phyloP scores from a whole-genome alignment of 139 green algal genomes.

The Astrephomene gubernaculifera region DNA sequence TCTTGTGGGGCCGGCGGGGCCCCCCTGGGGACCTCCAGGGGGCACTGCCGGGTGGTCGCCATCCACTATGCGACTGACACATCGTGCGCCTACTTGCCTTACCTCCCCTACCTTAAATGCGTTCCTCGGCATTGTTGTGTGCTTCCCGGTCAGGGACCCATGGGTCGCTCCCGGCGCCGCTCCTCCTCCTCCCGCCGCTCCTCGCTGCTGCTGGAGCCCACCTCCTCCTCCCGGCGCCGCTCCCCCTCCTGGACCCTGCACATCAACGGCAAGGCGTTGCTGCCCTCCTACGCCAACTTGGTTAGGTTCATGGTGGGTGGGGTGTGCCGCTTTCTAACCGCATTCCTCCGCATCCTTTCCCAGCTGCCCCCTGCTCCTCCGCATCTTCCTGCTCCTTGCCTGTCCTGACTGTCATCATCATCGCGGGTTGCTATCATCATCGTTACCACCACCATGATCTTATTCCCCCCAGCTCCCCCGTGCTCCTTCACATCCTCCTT shows the following conservation, averaged over 20 bases:
- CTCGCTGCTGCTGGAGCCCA: no score
- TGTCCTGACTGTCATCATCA: background rate
- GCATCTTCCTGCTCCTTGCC: background rate
- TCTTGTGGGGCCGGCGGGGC: no score
- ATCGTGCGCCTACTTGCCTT: background rate
- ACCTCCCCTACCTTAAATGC: background rate
- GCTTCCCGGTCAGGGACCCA: background rate
- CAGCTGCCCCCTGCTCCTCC: background rate
- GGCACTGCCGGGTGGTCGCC: no score
- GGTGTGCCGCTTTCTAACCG: no score
- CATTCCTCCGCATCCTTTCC: background rate
- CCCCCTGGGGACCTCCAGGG: no score
- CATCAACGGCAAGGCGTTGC: conserved; percentile 1
- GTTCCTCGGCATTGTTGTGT: background rate
- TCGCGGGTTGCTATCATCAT: background rate
- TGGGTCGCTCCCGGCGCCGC: no score
- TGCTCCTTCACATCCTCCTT: background rate
- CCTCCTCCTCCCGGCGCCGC: no score
- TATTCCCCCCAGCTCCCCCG: background rate
- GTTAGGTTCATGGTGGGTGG: background rate
- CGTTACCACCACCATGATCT: background rate
- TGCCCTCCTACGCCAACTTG: conserved; percentile 10
- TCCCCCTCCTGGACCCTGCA: no score
- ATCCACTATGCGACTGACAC: no score
- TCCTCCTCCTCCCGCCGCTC: no score